Base-by-base conservation (phyloP, 1,284 basidiomycete genomes). In the Trichosporon faecale region DNA sequence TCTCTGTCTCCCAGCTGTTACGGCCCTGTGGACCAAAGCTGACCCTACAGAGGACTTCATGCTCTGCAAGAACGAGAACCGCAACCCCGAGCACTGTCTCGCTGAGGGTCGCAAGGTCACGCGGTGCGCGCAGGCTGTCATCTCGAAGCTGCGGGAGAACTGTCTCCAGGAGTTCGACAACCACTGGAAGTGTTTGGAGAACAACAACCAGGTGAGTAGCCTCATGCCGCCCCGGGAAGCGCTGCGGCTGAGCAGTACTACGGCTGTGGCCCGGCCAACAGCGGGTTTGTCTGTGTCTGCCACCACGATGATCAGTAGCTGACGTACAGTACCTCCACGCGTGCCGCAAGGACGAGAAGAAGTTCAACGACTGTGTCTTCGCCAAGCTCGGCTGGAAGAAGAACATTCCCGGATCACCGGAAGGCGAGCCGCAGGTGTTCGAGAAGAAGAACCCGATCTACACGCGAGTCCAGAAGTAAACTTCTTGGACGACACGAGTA, bases 31-130 rank as follows among this genome's bases (percentile, higher is more conserved):
- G 21, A 33, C 12, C 46, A 1, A 3, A 23, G 49, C 66, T 72
- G 25, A 64, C 63, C 64, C 25, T n/a, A 16, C 80, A 97, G 95
- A 98, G 89, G 96, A 99, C 86, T 99, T 98, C 80, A 98, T 99
- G 94, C 91, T 98, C 69, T 99, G 97, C 89, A 99, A 99, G 86
- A 86, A 89, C 64, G 95, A 98, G 86, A 91, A 89, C 81, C 87
- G 88, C 68, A 91, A 98, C 81, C 94, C 97, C 14, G 94, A 84
- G 40, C 94, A 97, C 84, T 99, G 97, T 85, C 84, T 99, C 84
- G 92, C 93, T 87, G 97, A 99, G 84, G 97, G 97, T 31, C 86
- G 97, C 76, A 90, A 94, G 79, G 96, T 99, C 71, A 99, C 97
- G 68, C 88, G 97, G 77, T 99, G 97, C 83, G 92, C 95, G 65